Evolutionary conservation across 371 early-diverging fungal species (phyloP).

Genomic region (Dichotomocladium elegans): DNA sequence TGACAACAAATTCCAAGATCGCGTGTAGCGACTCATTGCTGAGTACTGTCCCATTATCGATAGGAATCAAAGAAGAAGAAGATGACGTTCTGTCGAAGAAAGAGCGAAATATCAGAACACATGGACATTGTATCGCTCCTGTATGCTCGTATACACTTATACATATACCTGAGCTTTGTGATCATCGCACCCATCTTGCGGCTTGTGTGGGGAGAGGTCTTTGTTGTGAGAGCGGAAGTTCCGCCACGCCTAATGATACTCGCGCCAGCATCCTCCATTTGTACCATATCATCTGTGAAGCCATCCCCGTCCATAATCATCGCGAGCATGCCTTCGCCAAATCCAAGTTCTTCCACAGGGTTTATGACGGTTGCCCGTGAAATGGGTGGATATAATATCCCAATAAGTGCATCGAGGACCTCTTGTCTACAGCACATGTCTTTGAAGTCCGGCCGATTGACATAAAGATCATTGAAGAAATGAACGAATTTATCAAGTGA

Average conservation of each 20-base stretch:
- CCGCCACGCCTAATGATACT: constrained; percentile 48
- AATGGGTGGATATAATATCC: constrained; percentile 51
- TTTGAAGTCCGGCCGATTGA: constrained; percentile 48
- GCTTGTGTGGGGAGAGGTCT: constrained; percentile 43
- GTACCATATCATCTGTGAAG: constrained; percentile 7
- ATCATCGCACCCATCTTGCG: constrained; percentile 25
- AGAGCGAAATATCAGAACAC: neutral
- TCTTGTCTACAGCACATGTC: constrained; percentile 57
- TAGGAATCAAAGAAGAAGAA: neutral
- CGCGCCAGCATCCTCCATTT: neutral
- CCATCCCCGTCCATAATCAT: neutral
- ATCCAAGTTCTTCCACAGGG: constrained; percentile 3
- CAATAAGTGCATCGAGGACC: constrained; percentile 50
- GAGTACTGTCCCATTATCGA: constrained; percentile 3
- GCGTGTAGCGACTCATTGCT: constrained; percentile 33
- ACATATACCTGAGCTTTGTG: constrained; percentile 1
- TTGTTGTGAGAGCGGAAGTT: constrained; percentile 35
- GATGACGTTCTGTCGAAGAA: neutral
- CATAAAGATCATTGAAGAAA: constrained; percentile 55
- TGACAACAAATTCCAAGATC: constrained; percentile 51
- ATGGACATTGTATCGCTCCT: neutral
- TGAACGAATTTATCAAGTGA: constrained; percentile 47
- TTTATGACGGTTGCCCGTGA: constrained; percentile 5
- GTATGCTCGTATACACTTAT: too few relatives aligned
- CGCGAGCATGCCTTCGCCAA: neutral